These are phyloP conservation scores for Phytophthora foliorum DNA, from an alignment of 352 stramenopile genomes.

Conservation along the genomic window DNA sequence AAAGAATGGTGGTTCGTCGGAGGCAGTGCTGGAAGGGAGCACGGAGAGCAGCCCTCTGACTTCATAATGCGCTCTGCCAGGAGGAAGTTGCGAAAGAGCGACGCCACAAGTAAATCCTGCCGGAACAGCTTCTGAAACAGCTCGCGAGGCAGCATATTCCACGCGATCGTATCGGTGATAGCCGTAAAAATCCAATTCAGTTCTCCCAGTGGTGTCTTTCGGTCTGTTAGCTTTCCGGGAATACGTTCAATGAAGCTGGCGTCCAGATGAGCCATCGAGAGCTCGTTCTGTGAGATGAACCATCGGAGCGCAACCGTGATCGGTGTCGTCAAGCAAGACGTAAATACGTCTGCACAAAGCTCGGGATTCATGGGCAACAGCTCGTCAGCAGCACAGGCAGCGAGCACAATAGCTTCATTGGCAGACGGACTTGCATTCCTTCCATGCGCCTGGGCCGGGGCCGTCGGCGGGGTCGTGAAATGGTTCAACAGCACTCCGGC, in stretches of 20 bases:
- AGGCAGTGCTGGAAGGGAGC: conserved; percentile 95
- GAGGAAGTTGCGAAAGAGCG: conserved; percentile 99
- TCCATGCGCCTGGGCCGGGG: conserved; percentile 23
- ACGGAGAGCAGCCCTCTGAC: conserved; percentile 81
- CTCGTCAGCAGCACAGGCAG: conserved; percentile 95
- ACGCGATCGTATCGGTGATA: conserved; percentile 99
- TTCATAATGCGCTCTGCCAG: conserved; percentile 98
- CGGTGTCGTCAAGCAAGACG: conserved; percentile 98
- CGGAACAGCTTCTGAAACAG: conserved; percentile 99
- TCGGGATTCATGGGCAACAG: conserved; percentile 97
- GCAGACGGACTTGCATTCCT: conserved; percentile 37
- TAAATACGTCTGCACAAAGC: conserved; percentile 99
- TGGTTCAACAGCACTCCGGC: conserved; percentile 97
- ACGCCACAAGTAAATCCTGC: conserved; percentile 99
- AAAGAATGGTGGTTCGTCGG: conserved; percentile 97
- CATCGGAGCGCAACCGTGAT: conserved; percentile 98
- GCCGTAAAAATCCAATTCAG: conserved; percentile 99
- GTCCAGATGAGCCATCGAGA: conserved; percentile 90
- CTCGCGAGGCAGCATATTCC: conserved; percentile 97
- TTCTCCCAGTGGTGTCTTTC: conserved; percentile 96
- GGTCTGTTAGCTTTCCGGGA: conserved; percentile 94
- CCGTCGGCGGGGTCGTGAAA: conserved; percentile 75
- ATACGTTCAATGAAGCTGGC: conserved; percentile 91
- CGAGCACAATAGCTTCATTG: conserved; percentile 97
- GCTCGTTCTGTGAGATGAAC: conserved; percentile 96